Base-by-base conservation (phyloP, 495 filamentous ascomycete genomes). In the Penicillium odoratum region DNA sequence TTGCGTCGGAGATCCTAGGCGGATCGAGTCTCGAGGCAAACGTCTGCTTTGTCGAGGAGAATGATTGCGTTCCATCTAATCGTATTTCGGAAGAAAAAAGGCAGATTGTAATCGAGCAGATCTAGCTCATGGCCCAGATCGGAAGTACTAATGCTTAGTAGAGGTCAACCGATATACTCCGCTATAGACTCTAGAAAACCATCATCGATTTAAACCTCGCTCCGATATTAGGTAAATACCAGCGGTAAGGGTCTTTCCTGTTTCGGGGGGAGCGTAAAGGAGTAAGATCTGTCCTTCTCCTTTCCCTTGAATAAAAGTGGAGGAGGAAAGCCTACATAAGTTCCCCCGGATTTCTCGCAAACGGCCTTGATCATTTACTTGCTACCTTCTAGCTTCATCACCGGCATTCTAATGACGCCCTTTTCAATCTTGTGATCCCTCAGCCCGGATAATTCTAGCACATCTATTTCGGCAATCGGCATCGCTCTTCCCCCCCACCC, bases 1-100 rank as follows among this genome's bases (percentile, higher is more conserved):
- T 85, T 85, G 31, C 82, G 73, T 55, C 78, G 71, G 7, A 86
- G 72, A 43, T 85, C 80, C 40, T 74, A 56, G 0, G 66, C 8
- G 9, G 28, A 40, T 3, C 67, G 58, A 3, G 49, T 40, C 40
- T 66, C 56, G 21, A 71, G 62, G 51, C 59, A 69, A 6, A 69
- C 56, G 48, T 71, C 64, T 3, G 66, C 69, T 56, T 71, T 60
- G 42, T 71, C 67, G 29, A 72, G 51, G 16, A 70, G 57, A 6
- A 70, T 38, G 15, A 70, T 53, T 13, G 64, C 60, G 18, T 61
- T 59, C 69, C 61, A 66, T 33, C 44, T 36, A 18, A 55, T 48
- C 13, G 63, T 52, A 7, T 47, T 25, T 31, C 38, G 30, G 31
- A 66, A 64, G 43, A 61, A 55, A 8, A 21, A 16, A 11, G 43